A percentile compares a stretch with the other conserved stretches of the same genome.
Conservation (phyloP, 352 stramenopile species). For the Pelagophyceae sp. region DNA sequence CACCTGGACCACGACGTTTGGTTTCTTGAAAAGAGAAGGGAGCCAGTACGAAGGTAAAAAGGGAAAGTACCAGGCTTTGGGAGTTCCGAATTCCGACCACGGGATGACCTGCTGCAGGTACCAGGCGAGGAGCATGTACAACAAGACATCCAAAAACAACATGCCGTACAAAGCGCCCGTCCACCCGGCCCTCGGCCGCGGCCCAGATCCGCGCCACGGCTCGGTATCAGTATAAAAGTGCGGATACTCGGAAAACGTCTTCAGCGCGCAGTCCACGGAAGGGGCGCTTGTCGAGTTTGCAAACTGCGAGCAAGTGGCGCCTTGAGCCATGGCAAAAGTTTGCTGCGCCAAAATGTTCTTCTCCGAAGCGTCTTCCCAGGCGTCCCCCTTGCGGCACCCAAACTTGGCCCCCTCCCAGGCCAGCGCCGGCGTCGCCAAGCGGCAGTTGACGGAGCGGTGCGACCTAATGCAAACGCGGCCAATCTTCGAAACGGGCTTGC, state of each 20-base stretch:
- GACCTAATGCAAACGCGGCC: too few species aligned
- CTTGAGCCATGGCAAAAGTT: neutral
- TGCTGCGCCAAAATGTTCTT: neutral
- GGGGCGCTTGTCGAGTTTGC: neutral
- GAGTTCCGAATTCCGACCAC: constrained; percentile 63
- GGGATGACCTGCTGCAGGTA: constrained; percentile 81
- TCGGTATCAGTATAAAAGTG: neutral
- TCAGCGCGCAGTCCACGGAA: neutral
- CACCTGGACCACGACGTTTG: neutral
- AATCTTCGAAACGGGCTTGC: too few species aligned
- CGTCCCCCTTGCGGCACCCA: neutral
- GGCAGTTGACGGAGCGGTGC: neutral
- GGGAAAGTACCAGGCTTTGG: constrained; percentile 72
- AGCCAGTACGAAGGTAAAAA: constrained; percentile 58
- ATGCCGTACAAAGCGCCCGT: constrained; percentile 1
- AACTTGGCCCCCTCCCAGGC: neutral
- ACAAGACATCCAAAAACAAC: constrained; percentile 58
- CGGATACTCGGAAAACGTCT: neutral
- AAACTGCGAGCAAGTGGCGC: neutral
- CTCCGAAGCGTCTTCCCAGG: neutral
- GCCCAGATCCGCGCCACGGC: neutral
- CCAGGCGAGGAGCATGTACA: constrained; percentile 72
- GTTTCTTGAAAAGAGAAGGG: constrained; percentile 40
- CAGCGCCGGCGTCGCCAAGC: neutral
- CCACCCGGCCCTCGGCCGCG: neutral